Conservation (phyloP, 495 filamentous ascomycete species). For the Tuber borchii region DNA sequence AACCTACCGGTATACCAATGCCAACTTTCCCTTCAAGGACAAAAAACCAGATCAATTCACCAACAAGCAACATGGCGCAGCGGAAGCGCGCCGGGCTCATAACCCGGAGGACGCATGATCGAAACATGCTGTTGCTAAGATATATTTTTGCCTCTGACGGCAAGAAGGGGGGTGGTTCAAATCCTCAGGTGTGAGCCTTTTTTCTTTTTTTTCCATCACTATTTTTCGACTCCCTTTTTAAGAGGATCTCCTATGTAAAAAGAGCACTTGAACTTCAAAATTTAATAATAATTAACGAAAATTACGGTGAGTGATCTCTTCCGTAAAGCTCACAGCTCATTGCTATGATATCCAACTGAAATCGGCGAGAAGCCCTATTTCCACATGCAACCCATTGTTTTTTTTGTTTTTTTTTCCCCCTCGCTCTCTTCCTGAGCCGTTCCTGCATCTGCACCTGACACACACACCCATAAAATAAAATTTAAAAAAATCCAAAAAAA, state of each 20-base stretch:
- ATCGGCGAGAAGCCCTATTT: neutral
- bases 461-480: neutral
- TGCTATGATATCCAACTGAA: neutral
- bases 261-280: neutral
- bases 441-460: constrained; percentile 1
- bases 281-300: neutral
- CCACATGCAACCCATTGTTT: neutral
- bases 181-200: neutral
- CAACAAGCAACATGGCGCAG: constrained; percentile 42
- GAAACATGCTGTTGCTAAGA: constrained; percentile 49
- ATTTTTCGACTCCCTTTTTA: neutral
- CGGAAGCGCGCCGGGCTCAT: constrained; percentile 49
- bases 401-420: neutral
- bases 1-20: neutral
- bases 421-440: neutral
- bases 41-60: neutral
- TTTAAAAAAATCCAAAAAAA: neutral
- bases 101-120: constrained; percentile 51
- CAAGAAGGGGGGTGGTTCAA: neutral
- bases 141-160: neutral
- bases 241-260: neutral
- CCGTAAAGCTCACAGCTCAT: neutral
- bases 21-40: neutral
- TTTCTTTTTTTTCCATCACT: neutral
- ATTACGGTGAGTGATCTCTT: neutral